Evolutionary conservation across 2,329 filamentous ascomycete genomes (phyloP).

Genomic region (Microdochium bolleyi): DNA sequence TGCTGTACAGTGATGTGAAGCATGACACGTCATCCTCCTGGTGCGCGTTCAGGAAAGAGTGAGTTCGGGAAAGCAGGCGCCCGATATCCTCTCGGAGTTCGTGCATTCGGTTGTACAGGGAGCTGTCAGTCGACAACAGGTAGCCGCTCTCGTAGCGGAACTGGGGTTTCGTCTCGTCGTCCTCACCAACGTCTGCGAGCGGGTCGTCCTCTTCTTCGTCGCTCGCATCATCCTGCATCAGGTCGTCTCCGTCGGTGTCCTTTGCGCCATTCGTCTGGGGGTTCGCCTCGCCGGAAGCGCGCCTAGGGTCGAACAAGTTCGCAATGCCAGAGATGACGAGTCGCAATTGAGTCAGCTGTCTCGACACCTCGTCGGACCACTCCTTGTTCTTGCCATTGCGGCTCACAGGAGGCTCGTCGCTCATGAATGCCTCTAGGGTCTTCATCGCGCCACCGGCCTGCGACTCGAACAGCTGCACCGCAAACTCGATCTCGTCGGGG

Average conservation of each 20-base stretch:
- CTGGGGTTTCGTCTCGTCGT: conserved; percentile 75
- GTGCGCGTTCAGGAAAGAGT: conserved; percentile 71
- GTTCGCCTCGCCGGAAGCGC: conserved; percentile 48
- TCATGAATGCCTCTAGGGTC: conserved; percentile 71
- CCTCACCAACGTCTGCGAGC: conserved; percentile 59
- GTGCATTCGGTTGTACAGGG: conserved; percentile 70
- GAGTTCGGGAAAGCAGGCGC: conserved; percentile 71
- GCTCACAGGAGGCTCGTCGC: conserved; percentile 73
- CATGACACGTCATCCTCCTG: conserved; percentile 95
- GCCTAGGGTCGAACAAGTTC: conserved; percentile 75
- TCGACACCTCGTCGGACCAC: conserved; percentile 94
- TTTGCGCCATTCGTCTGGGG: conserved; percentile 31
- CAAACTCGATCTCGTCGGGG: conserved; percentile 75
- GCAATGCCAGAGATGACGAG: conserved; percentile 89
- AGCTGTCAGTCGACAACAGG: conserved; percentile 52
- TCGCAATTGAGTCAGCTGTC: conserved; percentile 79
- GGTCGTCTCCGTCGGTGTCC: conserved; percentile 35
- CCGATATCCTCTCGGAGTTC: conserved; percentile 74
- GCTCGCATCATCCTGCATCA: conserved; percentile 49
- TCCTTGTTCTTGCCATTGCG: conserved; percentile 95
- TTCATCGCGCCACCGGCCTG: conserved; percentile 72
- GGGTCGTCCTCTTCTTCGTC: conserved; percentile 44
- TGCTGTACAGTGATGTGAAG: conserved; percentile 86
- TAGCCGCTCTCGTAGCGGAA: conserved; percentile 90
- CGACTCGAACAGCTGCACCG: conserved; percentile 78